Evolutionary conservation across 805 yeast genomes (phyloP).

Genomic region (Starmerella davenportii): DNA sequence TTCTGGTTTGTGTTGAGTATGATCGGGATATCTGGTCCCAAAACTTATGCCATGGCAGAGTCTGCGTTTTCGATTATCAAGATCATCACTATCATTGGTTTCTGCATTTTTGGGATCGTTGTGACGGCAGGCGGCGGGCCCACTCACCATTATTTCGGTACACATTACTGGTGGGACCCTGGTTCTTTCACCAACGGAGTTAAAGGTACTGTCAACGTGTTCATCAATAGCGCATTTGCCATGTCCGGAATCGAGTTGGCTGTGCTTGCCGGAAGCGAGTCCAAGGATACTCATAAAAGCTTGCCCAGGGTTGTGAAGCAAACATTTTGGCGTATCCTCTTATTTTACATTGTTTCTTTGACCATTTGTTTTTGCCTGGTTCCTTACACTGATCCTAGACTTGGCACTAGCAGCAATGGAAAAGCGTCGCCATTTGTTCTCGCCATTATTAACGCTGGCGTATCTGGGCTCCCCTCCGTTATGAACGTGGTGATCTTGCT

Average conservation of each 20-base stretch:
- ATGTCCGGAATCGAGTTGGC: slow-evolving; percentile 60
- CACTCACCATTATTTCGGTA: slow-evolving; percentile 36
- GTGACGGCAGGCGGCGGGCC: slow-evolving; percentile 45
- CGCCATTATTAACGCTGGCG: slow-evolving; percentile 49
- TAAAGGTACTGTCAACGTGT: slow-evolving; percentile 44
- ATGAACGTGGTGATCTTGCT: slow-evolving; percentile 54
- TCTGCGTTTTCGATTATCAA: slow-evolving; percentile 37
- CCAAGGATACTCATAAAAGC: slow-evolving; percentile 45
- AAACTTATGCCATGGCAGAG: slow-evolving; percentile 45
- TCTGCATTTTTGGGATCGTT: slow-evolving; percentile 38
- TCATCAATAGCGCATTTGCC: slow-evolving; percentile 42
- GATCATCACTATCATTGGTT: slow-evolving; percentile 38
- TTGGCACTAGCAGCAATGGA: slow-evolving; percentile 37
- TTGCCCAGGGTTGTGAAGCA: slow-evolving; percentile 64
- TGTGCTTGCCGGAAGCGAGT: slow-evolving; percentile 62
- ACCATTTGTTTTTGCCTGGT: slow-evolving; percentile 50
- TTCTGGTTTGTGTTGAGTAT: slow-evolving; percentile 32
- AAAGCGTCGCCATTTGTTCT: slow-evolving; percentile 59
- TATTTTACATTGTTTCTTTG: slow-evolving; percentile 47
- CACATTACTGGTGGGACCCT: slow-evolving; percentile 42
- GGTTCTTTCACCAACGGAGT: slow-evolving; percentile 46
- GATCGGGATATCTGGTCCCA: slow-evolving; percentile 34
- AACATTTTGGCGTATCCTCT: slow-evolving; percentile 62
- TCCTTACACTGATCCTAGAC: slow-evolving; percentile 38
- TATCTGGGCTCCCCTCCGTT: slow-evolving; percentile 46